Conservation (phyloP, 2,329 filamentous ascomycete species). For the Didymella segeticola region DNA sequence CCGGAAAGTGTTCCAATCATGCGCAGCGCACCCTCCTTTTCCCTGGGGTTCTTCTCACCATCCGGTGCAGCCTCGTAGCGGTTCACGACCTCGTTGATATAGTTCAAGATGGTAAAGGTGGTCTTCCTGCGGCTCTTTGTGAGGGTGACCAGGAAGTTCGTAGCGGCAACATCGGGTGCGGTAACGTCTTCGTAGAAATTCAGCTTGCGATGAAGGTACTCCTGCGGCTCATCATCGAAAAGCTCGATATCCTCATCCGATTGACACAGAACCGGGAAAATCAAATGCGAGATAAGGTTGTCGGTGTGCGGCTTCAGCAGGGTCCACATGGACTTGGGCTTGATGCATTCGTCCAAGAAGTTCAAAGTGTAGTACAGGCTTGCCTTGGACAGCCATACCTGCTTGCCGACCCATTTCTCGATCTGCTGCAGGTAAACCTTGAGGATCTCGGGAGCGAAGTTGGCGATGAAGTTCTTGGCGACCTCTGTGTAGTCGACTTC, state of each 20-base stretch:
- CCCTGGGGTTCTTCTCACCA: constrained; percentile 88
- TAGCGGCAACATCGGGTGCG: constrained; percentile 91
- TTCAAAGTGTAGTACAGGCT: constrained; percentile 92
- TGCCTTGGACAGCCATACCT: constrained; percentile 91
- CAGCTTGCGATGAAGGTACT: constrained; percentile 95
- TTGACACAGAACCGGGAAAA: constrained; percentile 95
- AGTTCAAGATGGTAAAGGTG: constrained; percentile 91
- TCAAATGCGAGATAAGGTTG: constrained; percentile 89
- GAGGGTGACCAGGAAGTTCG: constrained; percentile 93
- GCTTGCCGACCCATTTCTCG: constrained; percentile 96
- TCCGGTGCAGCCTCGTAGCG: constrained; percentile 85
- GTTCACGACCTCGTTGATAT: constrained; percentile 94
- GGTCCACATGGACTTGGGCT: constrained; percentile 96
- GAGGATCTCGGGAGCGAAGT: constrained; percentile 93
- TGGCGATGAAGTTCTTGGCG: constrained; percentile 87
- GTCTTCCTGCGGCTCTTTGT: constrained; percentile 96
- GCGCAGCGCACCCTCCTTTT: constrained; percentile 93
- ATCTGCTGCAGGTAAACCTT: constrained; percentile 94
- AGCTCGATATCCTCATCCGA: constrained; percentile 90
- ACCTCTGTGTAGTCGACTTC: constrained; percentile 79
- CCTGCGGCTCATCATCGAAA: constrained; percentile 92
- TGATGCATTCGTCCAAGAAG: constrained; percentile 96
- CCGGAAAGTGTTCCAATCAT: constrained; percentile 97
- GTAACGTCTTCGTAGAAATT: constrained; percentile 99
- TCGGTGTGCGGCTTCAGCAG: constrained; percentile 92